Evolutionary conservation across 345 rosid species (phyloP), one percentile per base, ranked within the genome.

Genomic region (Camelina hispida): DNA sequence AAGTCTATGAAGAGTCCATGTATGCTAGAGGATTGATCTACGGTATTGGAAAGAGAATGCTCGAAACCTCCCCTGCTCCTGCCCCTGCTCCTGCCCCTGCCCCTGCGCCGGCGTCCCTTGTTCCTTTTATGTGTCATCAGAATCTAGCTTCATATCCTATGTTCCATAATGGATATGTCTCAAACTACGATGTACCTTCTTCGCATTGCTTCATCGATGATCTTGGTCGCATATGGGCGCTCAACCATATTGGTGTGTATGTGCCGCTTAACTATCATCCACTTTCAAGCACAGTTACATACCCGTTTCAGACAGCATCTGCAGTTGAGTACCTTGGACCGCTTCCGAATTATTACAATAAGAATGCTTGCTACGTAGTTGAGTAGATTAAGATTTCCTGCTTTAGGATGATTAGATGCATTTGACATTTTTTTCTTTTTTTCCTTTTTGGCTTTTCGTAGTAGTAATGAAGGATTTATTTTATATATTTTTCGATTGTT

Each of bases 1-100:
- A 72, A 25, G 18, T 54, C 22, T 52, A 35, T 16, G 68, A 66
- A 17, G 69, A 66, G 14, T 66, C 69, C 3, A 72, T 1, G 35
- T 44, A 42, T 40, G 77, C 77, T 9, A 78, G 43, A 78, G 81
- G 81, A 22, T 15, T 66, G 42, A 67, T 78, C 10, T 72, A 78
- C 6, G 81, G 81, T 10, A 52, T 71, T 20, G 72, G 72, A 40
- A 77, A 71, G 12, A 40, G 38, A 48, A 34, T 3, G 9, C 34
- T 8, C 11, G 18, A 18, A 46, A 34, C 66, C 3, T n/a, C 34
- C 4, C 22, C 38, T n/a, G 13, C 11, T n/a, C 48, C 16, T 40
- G 58, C 6, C 7, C 20, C 48, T 22, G 20, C 6, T 1, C 22
- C 38, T n/a, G 12, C 7, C 20, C 64, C 16, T 40, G 58, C 5